Conservation (phyloP, 352 stramenopile species). For the Nothophytophthora sp. region DNA sequence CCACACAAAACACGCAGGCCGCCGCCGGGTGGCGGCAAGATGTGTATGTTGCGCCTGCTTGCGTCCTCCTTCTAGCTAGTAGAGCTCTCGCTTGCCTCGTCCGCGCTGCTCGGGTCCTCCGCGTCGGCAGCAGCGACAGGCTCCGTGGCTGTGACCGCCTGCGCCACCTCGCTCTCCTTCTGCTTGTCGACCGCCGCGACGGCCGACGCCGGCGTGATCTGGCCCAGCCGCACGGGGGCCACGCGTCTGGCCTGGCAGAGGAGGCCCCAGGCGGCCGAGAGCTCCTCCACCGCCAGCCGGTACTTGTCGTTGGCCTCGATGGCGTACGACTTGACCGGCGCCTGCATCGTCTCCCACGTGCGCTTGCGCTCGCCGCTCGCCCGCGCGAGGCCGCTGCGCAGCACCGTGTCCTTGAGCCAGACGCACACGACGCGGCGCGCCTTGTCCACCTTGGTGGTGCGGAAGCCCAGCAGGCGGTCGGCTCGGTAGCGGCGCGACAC, state of each 20-base stretch:
- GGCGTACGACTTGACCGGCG: slow-evolving; percentile 57
- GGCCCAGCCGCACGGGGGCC: slow-evolving; percentile 10
- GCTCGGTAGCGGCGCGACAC: slow-evolving; percentile 28
- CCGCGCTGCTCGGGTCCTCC: too few species aligned
- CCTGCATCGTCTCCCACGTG: slow-evolving; percentile 69
- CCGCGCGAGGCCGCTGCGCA: slow-evolving; percentile 30
- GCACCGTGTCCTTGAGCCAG: slow-evolving; percentile 48
- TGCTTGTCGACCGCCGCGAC: too few species aligned
- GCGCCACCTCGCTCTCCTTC: too few species aligned
- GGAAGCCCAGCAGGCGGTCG: slow-evolving; percentile 36
- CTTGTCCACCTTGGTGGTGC: slow-evolving; percentile 26
- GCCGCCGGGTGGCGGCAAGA: too few species aligned
- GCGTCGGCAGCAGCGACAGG: too few species aligned
- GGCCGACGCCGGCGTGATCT: slow-evolving; percentile 9
- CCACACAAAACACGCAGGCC: too few species aligned
- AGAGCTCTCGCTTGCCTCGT: too few species aligned
- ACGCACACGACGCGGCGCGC: slow-evolving; percentile 53
- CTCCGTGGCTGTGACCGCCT: too few species aligned
- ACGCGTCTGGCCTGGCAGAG: slow-evolving; percentile 8
- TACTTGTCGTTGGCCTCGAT: slow-evolving; percentile 70
- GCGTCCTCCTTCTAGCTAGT: too few species aligned
- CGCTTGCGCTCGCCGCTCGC: slow-evolving; percentile 38
- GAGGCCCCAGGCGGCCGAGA: slow-evolving; percentile 17
- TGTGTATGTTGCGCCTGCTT: too few species aligned
- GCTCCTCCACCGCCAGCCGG: slow-evolving; percentile 23